Base-by-base conservation (phyloP, 1,139 yeast genomes). In the Yamadazyma buinensis region DNA sequence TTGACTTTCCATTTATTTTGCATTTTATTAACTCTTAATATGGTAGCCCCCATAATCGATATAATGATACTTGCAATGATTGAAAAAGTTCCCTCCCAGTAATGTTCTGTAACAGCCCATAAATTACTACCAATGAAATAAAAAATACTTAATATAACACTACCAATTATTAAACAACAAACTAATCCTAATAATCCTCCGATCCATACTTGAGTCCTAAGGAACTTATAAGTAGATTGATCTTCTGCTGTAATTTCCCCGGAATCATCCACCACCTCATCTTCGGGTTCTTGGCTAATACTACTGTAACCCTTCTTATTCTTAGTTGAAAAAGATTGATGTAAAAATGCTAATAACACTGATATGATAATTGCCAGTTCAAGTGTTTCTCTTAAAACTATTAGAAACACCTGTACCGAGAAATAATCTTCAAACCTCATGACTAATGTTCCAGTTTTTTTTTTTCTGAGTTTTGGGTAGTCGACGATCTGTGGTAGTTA, bases 1-100 rank as follows among this genome's bases (percentile, higher is more conserved):
- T 84, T 85, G 37, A 75, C 61, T 50, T 84, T 77, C 97, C 97
- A 88, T 59, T 87, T 87, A 41, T 77, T 78, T 61, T 85, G 86
- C 87, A 87, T 77, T 34, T 55, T 61, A 38, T 56, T 64, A 17
- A 68, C 70, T 24, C 74, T 50, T 23, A 68, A 52, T 11, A 68
- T 64, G 37, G 67, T 66, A 15, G 66, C 46, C 1, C 74, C 75
- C 75, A 68, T 68, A 5, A 63, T 55, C 1, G 74, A 65, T 14
- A 68, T 68, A 30, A 68, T 66, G 6, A 66, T 42, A 43, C 72
- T 64, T 26, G 75, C 73, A 15, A 67, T 29, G 4, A 68, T 64
- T 2, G 73, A 67, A 36, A 68, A 68, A 1, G 61, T 52, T 1
- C 72, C 72, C 43, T 67, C 74, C 74, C 74, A 68, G 39, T 67